These are phyloP conservation scores for Paxillus involutus DNA, from an alignment of 768 basidiomycete species.

Conservation along the genomic window DNA sequence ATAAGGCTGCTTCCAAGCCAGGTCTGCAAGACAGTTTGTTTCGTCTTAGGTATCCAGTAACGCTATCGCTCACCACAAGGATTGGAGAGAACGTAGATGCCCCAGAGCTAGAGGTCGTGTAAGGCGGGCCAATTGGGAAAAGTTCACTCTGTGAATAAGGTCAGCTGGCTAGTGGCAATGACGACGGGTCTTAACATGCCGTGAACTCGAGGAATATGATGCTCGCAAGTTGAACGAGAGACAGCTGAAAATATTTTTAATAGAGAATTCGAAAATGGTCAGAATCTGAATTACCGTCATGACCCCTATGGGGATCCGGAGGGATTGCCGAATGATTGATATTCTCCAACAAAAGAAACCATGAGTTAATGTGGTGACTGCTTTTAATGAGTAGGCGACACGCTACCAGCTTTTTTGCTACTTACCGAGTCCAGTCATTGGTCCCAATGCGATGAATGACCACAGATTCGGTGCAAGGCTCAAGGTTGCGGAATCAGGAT, in stretches of 20 bases:
- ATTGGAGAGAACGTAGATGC: background rate
- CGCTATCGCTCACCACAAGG: slow-evolving; percentile 9
- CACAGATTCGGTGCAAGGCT: background rate
- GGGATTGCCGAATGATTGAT: slow-evolving; percentile 1
- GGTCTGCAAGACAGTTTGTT: background rate
- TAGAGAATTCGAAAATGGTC: background rate
- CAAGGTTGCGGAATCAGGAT: no score
- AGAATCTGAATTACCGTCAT: slow-evolving; percentile 13
- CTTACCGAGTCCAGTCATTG: slow-evolving; percentile 20
- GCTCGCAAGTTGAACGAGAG: slow-evolving; percentile 20
- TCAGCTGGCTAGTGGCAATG: background rate
- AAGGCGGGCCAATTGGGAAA: background rate
- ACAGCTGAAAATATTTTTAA: slow-evolving; percentile 9
- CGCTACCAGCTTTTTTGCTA: background rate
- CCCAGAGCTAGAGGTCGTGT: no score
- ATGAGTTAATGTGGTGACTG: slow-evolving; percentile 17
- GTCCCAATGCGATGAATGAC: background rate
- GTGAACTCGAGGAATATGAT: background rate
- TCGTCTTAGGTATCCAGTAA: background rate
- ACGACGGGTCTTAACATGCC: background rate
- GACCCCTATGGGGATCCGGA: slow-evolving; percentile 3
- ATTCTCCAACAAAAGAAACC: slow-evolving; percentile 26
- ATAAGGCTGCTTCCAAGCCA: no score
- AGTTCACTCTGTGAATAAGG: background rate
- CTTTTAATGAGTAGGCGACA: background rate